phyloP scores from a whole-genome alignment of 345 rosid genomes.

The Microcos paniculata region DNA sequence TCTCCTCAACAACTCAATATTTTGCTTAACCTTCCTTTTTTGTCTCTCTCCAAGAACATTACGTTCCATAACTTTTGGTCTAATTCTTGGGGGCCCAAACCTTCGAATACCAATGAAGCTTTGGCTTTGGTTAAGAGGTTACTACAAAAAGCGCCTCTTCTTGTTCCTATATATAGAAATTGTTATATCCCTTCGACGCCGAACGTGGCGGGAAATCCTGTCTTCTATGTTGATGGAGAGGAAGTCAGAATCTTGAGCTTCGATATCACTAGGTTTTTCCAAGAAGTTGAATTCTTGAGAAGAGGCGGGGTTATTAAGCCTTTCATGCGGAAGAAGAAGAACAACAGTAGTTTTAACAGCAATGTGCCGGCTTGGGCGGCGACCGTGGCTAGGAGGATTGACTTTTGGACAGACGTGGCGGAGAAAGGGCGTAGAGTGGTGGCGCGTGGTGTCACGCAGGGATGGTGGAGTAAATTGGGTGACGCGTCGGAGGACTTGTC shows the following conservation, averaged over 20 bases:
- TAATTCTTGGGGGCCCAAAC: conserved; percentile 67
- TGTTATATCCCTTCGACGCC: conserved; percentile 67
- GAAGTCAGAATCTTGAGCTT: conserved; percentile 53
- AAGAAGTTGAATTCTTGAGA: conserved; percentile 35
- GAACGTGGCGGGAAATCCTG: conserved; percentile 63
- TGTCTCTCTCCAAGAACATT: conserved; percentile 47
- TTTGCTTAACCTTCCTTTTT: conserved; percentile 50
- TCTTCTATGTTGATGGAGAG: conserved; percentile 55
- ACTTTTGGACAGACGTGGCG: conserved; percentile 79
- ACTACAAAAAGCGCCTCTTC: conserved; percentile 48
- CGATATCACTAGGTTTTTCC: conserved; percentile 64
- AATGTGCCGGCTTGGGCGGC: conserved; percentile 63
- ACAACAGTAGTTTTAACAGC: background rate
- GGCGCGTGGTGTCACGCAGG: conserved; percentile 29
- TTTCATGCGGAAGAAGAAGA: background rate
- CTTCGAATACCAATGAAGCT: conserved; percentile 27
- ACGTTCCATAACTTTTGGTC: conserved; percentile 59
- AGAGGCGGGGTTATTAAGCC: conserved; percentile 15
- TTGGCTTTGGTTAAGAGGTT: conserved; percentile 27
- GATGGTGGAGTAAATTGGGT: conserved; percentile 50
- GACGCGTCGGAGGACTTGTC: background rate
- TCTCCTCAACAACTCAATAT: conserved; percentile 57
- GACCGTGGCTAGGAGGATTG: conserved; percentile 40
- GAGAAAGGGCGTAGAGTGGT: conserved; percentile 48
- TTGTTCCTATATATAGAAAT: conserved; percentile 58